A percentile compares a stretch with the other conserved stretches of the same genome.
Evolutionary conservation across 768 basidiomycete genomes (phyloP).

Genomic region (Suillus cothurnatus): DNA sequence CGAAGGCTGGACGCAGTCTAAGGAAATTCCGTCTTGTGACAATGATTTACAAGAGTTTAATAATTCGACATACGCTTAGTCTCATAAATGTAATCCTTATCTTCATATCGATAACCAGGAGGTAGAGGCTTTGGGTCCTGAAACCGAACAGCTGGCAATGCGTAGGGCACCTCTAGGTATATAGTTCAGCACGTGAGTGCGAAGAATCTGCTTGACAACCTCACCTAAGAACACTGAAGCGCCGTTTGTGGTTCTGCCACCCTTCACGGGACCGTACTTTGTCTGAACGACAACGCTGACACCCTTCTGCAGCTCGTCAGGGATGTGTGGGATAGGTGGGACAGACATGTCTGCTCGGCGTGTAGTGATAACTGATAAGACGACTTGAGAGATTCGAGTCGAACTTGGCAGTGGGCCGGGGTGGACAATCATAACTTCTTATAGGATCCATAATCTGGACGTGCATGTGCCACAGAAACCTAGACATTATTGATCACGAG

Average conservation of each 20-base stretch:
- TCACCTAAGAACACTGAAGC: slow-evolving; percentile 66
- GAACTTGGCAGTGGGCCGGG: background rate
- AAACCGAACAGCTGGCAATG: slow-evolving; percentile 64
- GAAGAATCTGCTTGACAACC: slow-evolving; percentile 5
- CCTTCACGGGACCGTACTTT: slow-evolving; percentile 54
- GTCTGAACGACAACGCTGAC: slow-evolving; percentile 54
- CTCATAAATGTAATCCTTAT: slow-evolving; percentile 63
- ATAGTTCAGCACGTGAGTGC: background rate
- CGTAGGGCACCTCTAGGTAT: slow-evolving; percentile 65
- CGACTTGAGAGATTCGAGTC: background rate
- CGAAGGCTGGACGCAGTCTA: slow-evolving; percentile 62
- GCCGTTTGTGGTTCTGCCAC: slow-evolving; percentile 62
- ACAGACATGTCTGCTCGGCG: background rate
- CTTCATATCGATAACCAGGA: slow-evolving; percentile 52
- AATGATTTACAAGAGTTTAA: background rate
- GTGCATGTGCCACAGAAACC: background rate
- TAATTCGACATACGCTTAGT: slow-evolving; percentile 46
- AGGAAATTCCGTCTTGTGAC: background rate
- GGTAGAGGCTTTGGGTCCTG: slow-evolving; percentile 63
- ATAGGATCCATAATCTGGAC: slow-evolving; percentile 3
- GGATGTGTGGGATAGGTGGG: slow-evolving; percentile 42
- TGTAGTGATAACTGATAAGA: background rate
- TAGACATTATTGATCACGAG: background rate
- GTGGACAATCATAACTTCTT: background rate
- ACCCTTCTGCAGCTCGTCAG: slow-evolving; percentile 53